Evolutionary conservation across 2,329 filamentous ascomycete genomes (phyloP).

Genomic region (Cladosporium velox): DNA sequence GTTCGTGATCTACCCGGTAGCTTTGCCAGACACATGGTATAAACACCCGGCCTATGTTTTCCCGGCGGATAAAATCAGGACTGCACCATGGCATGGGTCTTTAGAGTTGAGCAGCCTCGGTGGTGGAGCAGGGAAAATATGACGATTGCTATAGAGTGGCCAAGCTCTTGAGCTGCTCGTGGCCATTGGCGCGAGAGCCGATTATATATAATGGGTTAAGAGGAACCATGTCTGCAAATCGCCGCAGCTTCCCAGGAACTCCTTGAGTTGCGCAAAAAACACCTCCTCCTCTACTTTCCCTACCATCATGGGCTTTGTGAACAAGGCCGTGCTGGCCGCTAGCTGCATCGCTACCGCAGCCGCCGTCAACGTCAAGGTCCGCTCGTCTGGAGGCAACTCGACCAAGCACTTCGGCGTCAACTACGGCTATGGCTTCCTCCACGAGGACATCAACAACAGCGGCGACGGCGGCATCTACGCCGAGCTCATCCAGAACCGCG

Average conservation of each 20-base stretch:
- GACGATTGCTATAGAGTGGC: conserved; percentile 11
- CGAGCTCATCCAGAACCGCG: conserved; percentile 69
- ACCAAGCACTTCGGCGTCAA: conserved; percentile 18
- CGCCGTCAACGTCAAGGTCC: conserved; percentile 30
- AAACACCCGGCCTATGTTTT: conserved; percentile 19
- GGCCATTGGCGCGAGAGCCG: conserved; percentile 9
- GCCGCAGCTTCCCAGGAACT: conserved; percentile 5
- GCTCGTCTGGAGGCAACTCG: conserved; percentile 28
- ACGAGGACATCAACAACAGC: conserved; percentile 52
- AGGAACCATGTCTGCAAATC: neutral
- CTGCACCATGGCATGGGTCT: neutral
- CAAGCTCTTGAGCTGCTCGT: conserved; percentile 11
- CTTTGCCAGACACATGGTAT: conserved; percentile 12
- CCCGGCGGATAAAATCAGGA: conserved; percentile 18
- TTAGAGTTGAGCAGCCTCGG: conserved; percentile 14
- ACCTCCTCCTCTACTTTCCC: neutral
- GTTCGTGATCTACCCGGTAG: conserved; percentile 11
- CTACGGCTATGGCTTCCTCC: conserved; percentile 21
- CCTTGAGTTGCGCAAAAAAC: neutral
- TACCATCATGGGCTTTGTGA: conserved; percentile 14
- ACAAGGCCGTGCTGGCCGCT: conserved; percentile 23
- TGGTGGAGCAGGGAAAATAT: conserved; percentile 10
- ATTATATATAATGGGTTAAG: conserved; percentile 14
- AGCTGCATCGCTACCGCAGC: conserved; percentile 23
- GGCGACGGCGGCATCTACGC: conserved; percentile 74